A percentile compares a stretch with the other conserved stretches of the same genome.
phyloP scores from a whole-genome alignment of 805 yeast species.

The Nakazawaea ishiwadae region DNA sequence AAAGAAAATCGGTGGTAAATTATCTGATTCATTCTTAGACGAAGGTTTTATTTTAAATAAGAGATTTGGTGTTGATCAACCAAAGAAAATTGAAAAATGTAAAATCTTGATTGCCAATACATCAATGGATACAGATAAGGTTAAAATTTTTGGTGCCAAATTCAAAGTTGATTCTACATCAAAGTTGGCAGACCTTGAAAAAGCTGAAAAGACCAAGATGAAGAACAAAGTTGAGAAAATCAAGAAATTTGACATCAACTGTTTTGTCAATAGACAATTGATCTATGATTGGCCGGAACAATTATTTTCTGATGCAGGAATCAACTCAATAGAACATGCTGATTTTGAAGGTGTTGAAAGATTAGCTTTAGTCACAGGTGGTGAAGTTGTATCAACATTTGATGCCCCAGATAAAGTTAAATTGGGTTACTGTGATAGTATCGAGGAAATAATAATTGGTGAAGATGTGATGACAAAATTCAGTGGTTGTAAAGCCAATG shows the following conservation, averaged over 20 bases:
- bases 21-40: conserved; percentile 88
- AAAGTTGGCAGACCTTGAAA: conserved; percentile 88
- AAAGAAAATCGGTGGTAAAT: conserved; percentile 88
- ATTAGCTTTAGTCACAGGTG: conserved; percentile 94
- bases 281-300: conserved; percentile 98
- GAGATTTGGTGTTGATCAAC: conserved; percentile 91
- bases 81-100: conserved; percentile 78
- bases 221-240: conserved; percentile 83
- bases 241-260: conserved; percentile 71
- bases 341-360: conserved; percentile 98
- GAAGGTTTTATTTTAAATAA: conserved; percentile 94
- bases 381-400: conserved; percentile 95
- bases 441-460: conserved; percentile 91
- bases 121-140: conserved; percentile 95
- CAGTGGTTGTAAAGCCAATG: conserved; percentile 93
- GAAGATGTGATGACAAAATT: conserved; percentile 88
- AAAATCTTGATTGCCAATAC: conserved; percentile 91
- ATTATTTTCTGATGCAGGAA: conserved; percentile 78
- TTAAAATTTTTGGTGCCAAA: conserved; percentile 95
- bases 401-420: conserved; percentile 85
- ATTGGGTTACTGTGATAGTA: conserved; percentile 81
- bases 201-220: conserved; percentile 94
- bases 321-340: conserved; percentile 95
- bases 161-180: conserved; percentile 94
- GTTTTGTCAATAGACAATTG: conserved; percentile 92